Evolutionary conservation across 192 early-diverging fungal species (phyloP).

Genomic region (Phycomyces nitens): DNA sequence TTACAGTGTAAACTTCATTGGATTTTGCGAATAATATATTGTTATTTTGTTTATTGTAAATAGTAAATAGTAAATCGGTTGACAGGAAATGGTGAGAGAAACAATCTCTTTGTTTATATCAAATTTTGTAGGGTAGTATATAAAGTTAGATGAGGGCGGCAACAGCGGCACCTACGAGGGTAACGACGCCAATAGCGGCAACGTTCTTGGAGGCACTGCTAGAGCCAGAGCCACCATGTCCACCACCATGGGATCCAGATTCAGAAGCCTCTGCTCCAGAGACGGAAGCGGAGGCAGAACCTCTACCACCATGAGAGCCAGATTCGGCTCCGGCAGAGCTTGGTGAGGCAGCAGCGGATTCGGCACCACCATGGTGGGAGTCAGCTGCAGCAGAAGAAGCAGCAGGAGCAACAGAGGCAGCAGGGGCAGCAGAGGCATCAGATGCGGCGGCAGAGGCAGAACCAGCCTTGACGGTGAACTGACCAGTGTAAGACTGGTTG

Average conservation of each 20-base stretch:
- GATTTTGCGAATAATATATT: conserved; percentile 7
- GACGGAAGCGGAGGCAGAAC: conserved; percentile 6
- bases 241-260: not conserved
- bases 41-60: not conserved
- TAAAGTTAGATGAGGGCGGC: no score
- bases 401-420: no score
- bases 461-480: conserved; percentile 21
- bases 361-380: no score
- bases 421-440: conserved; percentile 4
- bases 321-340: no score
- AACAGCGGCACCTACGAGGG: no score
- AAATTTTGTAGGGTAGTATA: no score
- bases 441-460: conserved; percentile 5
- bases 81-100: no score
- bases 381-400: no score
- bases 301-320: not conserved
- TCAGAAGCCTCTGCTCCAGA: conserved; percentile 9
- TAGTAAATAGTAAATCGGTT: conserved; percentile 1
- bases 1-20: no score
- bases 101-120: not conserved
- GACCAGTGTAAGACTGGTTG: conserved; percentile 28
- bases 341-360: no score
- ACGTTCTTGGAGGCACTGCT: no score
- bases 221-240: not conserved
- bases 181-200: no score